Conservation (phyloP, 208 protist species). For the Leishmania aethiopica region DNA sequence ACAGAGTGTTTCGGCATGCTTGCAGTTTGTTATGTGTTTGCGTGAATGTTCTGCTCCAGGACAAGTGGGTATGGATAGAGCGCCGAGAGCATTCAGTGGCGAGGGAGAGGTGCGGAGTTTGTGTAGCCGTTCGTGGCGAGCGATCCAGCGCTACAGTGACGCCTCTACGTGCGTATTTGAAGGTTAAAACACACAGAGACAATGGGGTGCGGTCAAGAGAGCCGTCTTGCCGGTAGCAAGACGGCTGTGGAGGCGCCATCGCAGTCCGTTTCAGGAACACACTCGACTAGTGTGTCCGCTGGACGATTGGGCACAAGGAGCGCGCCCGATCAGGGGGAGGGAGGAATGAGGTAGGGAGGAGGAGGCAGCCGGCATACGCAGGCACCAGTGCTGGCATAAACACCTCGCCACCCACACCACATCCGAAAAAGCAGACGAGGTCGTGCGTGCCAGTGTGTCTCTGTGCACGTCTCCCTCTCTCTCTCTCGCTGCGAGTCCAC, state of each 20-base stretch:
- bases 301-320: not conserved
- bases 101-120: not conserved
- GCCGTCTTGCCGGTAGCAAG: not conserved
- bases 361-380: not conserved
- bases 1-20: not conserved
- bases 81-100: not conserved
- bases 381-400: not conserved
- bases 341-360: not conserved
- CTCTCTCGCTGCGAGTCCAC: not conserved
- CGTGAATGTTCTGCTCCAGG: not conserved
- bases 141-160: not conserved
- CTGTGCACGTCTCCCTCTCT: not conserved
- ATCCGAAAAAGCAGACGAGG: not conserved
- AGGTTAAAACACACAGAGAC: not conserved
- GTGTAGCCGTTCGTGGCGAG: not conserved
- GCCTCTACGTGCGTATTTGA: not conserved
- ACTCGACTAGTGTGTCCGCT: not conserved
- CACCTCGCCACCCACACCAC: not conserved
- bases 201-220: not conserved
- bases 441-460: not conserved
- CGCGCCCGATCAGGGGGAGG: not conserved
- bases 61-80: not conserved
- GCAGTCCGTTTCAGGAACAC: not conserved
- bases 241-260: not conserved
- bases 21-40: too few species aligned